A percentile compares a stretch with the other conserved stretches of the same genome.
Evolutionary conservation across 306 rosid genomes (phyloP).

Genomic region (Gillenia trifoliata): DNA sequence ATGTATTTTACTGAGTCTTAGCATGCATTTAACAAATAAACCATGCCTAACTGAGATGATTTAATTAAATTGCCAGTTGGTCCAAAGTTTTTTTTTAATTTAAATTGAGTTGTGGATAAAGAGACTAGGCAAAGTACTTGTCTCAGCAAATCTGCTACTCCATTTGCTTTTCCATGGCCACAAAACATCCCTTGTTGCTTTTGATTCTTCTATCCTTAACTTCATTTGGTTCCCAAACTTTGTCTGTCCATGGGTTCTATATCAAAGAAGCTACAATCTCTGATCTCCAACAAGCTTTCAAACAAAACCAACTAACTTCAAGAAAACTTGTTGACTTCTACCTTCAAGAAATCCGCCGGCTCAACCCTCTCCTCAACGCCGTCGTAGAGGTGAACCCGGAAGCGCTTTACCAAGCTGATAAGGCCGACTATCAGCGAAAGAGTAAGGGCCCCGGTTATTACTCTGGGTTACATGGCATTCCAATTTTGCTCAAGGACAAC

Average conservation of each 20-base stretch:
- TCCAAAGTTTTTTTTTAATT: not conserved
- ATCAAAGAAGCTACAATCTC: conserved; percentile 42
- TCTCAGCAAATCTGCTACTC: not conserved
- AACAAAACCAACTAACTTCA: conserved; percentile 34
- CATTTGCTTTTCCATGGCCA: conserved; percentile 17
- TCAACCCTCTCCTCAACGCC: conserved; percentile 32
- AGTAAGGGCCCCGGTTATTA: not conserved
- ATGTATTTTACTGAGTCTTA: not conserved
- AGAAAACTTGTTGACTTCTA: conserved; percentile 38
- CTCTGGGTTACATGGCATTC: conserved; percentile 49
- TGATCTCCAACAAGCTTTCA: conserved; percentile 45
- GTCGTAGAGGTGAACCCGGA: conserved; percentile 59
- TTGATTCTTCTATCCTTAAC: conserved; percentile 14
- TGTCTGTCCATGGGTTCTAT: not conserved
- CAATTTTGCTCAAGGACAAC: conserved; percentile 53
- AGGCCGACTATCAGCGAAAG: conserved; percentile 40
- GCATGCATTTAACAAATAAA: not conserved
- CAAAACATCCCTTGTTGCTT: conserved; percentile 21
- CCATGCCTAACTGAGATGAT: no score
- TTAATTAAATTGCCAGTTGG: not conserved
- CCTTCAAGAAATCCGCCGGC: conserved; percentile 31
- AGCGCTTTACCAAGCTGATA: conserved; percentile 36
- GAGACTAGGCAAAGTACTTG: not conserved
- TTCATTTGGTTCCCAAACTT: not conserved
- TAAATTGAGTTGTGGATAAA: not conserved